Evolutionary conservation across 495 filamentous ascomycete species (phyloP).

Genomic region (Aspergillus bridgeri): DNA sequence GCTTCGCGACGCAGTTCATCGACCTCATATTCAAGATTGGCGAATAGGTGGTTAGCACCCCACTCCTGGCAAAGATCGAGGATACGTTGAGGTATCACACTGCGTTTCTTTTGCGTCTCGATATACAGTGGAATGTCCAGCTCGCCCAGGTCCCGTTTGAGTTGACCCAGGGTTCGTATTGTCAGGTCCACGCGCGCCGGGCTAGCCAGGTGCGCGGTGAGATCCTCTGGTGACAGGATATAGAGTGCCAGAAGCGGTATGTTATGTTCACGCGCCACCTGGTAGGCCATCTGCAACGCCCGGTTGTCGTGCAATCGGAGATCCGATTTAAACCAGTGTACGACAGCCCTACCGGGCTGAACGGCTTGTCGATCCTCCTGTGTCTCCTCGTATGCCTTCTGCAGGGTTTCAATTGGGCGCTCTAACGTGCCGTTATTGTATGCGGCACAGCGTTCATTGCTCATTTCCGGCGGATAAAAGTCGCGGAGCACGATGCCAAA

Average conservation of each 20-base stretch:
- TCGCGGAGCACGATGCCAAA: conserved; percentile 69
- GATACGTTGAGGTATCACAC: conserved; percentile 59
- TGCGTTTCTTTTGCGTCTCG: conserved; percentile 65
- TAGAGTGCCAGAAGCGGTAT: conserved; percentile 74
- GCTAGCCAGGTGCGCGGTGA: conserved; percentile 73
- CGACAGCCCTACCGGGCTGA: conserved; percentile 57
- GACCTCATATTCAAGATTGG: conserved; percentile 59
- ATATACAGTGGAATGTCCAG: conserved; percentile 79
- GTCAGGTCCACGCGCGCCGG: conserved; percentile 77
- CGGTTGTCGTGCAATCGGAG: conserved; percentile 73
- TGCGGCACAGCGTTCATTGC: conserved; percentile 64
- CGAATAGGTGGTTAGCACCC: conserved; percentile 62
- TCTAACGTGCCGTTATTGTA: conserved; percentile 66
- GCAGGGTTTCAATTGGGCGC: conserved; percentile 64
- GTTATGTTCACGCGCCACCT: conserved; percentile 59
- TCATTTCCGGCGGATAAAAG: conserved; percentile 86
- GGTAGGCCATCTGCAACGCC: conserved; percentile 61
- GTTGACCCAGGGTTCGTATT: conserved; percentile 59
- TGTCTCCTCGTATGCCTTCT: conserved; percentile 53
- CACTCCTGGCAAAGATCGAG: conserved; percentile 66
- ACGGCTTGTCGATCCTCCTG: conserved; percentile 40
- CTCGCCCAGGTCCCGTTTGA: conserved; percentile 63
- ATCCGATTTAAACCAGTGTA: conserved; percentile 93
- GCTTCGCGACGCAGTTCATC: conserved; percentile 67
- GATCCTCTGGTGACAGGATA: conserved; percentile 81